A percentile compares a stretch with the other conserved stretches of the same genome.
These are phyloP conservation scores for Tuber indicum DNA, from an alignment of 495 filamentous ascomycete species.

Conservation along the genomic window DNA sequence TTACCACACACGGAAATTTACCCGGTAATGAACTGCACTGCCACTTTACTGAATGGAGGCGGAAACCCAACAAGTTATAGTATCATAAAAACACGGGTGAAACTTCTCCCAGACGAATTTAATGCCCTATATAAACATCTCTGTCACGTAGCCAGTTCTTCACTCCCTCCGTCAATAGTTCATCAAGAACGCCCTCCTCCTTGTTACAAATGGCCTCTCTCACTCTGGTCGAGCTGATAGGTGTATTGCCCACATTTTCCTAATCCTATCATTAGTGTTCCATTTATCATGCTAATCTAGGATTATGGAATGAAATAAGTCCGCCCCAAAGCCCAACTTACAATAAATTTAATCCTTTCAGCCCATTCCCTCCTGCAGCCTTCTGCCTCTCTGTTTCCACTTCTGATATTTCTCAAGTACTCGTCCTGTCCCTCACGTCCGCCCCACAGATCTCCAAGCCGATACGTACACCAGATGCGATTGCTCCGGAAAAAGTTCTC, in stretches of 20 bases:
- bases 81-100: slow-evolving; percentile 13
- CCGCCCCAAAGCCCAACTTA: slow-evolving; percentile 39
- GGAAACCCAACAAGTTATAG: neutral
- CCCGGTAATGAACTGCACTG: too few species aligned
- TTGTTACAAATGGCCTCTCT: slow-evolving; percentile 54
- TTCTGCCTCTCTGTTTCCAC: slow-evolving; percentile 44
- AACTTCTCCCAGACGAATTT: slow-evolving; percentile 7
- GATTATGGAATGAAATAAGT: neutral
- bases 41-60: neutral
- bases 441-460: slow-evolving; percentile 64
- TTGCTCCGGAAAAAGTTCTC: slow-evolving; percentile 63
- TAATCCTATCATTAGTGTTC: slow-evolving; percentile 40
- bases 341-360: slow-evolving; percentile 61
- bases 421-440: slow-evolving; percentile 52
- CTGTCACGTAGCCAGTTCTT: slow-evolving; percentile 53
- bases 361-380: slow-evolving; percentile 62
- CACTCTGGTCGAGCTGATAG: slow-evolving; percentile 73
- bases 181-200: slow-evolving; percentile 53
- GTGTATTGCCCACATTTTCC: slow-evolving; percentile 48
- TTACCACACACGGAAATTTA: too few species aligned
- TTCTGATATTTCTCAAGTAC: slow-evolving; percentile 52
- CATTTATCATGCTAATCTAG: neutral
- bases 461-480: slow-evolving; percentile 63
- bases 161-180: slow-evolving; percentile 60
- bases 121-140: slow-evolving; percentile 47